phyloP scores from a whole-genome alignment of 164 flowering plant species.

The Piper betle region DNA sequence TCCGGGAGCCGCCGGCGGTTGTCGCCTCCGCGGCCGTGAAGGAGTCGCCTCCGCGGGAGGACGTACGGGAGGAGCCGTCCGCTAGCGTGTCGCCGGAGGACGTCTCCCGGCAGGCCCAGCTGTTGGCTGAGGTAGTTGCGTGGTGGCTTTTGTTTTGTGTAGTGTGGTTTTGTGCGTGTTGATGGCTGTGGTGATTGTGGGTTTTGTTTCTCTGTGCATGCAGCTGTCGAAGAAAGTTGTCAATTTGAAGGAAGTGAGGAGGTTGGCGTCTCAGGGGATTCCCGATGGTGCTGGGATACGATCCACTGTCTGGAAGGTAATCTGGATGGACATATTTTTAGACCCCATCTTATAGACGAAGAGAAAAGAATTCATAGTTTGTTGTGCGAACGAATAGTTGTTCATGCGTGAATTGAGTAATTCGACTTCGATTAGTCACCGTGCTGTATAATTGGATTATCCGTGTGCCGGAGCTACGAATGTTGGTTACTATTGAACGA shows the following conservation, averaged over 20 bases:
- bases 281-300: constrained; percentile 85
- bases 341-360: neutral
- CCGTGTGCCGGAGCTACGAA: too few relatives aligned
- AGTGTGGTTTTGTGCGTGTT: neutral
- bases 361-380: neutral
- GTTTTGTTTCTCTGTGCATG: constrained; percentile 8
- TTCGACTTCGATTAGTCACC: too few relatives aligned
- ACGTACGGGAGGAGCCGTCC: constrained; percentile 9
- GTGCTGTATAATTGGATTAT: too few relatives aligned
- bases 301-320: constrained; percentile 85
- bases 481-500: too few relatives aligned
- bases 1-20: constrained; percentile 16
- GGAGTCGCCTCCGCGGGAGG: constrained; percentile 1
- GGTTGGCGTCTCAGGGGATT: constrained; percentile 66
- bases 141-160: neutral
- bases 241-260: constrained; percentile 55
- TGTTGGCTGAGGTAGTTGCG: constrained; percentile 60
- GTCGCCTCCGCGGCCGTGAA: constrained; percentile 55
- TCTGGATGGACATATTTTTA: too few relatives aligned
- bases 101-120: constrained; percentile 47
- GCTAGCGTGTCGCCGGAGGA: constrained; percentile 36
- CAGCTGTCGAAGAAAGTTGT: constrained; percentile 67
- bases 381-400: too few relatives aligned
- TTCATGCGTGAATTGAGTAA: too few relatives aligned
- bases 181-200: neutral